These are phyloP conservation scores for Davidsoniella australis DNA, from an alignment of 2,329 filamentous ascomycete genomes.

Conservation along the genomic window DNA sequence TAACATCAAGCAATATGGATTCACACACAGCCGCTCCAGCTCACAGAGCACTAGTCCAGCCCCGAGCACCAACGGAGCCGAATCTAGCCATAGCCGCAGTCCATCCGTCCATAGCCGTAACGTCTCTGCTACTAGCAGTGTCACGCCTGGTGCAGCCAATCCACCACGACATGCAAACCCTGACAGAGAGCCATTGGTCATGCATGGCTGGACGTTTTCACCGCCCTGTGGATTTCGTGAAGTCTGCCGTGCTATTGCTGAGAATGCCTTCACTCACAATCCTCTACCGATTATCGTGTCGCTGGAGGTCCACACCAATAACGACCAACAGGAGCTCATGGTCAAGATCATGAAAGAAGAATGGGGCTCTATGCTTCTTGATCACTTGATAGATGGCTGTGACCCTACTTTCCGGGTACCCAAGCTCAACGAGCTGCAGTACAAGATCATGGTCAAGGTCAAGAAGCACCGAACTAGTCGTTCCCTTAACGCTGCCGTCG, in stretches of 20 bases:
- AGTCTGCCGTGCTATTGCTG: constrained; percentile 64
- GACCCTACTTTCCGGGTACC: constrained; percentile 42
- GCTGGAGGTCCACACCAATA: constrained; percentile 73
- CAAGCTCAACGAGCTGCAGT: constrained; percentile 50
- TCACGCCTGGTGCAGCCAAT: background rate
- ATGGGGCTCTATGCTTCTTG: constrained; percentile 61
- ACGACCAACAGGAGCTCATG: constrained; percentile 78
- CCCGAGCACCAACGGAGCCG: background rate
- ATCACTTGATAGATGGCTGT: constrained; percentile 32
- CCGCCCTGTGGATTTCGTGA: constrained; percentile 73
- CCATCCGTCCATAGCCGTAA: background rate
- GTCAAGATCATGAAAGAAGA: constrained; percentile 84
- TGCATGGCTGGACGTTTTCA: constrained; percentile 72
- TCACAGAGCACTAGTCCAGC: constrained; percentile 6
- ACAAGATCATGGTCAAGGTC: constrained; percentile 73
- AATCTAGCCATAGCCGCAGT: constrained; percentile 7
- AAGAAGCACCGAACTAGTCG: constrained; percentile 36
- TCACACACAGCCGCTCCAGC: constrained; percentile 20
- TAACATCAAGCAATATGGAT: constrained; percentile 16
- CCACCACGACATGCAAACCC: background rate
- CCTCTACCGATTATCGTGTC: constrained; percentile 78
- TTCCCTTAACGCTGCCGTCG: constrained; percentile 6
- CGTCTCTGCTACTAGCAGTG: background rate
- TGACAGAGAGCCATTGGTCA: constrained; percentile 52
- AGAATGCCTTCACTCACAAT: constrained; percentile 60